Evolutionary conservation across 1,139 yeast genomes (phyloP), one percentile per base, ranked within the genome.

Genomic region (Candida sp.): DNA sequence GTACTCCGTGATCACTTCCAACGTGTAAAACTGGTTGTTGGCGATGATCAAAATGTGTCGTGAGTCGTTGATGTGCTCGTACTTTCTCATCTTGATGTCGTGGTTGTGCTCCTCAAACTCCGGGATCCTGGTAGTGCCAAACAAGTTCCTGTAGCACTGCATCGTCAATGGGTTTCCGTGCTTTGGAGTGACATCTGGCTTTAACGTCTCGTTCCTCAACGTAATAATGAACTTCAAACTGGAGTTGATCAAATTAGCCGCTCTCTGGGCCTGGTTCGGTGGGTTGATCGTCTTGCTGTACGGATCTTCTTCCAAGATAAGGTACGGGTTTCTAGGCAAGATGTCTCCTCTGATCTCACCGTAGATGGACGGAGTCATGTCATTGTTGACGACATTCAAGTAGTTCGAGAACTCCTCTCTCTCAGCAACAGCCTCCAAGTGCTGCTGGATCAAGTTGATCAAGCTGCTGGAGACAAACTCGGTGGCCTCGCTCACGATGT

Each of bases 271-370:
- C 68, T 88, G 94, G 52, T 80, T 74, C 5, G 90, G 88, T 32
- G 86, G 84, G 51, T 78, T 81, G 52, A 77, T 66, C n/a, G 81
- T 76, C 58, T 73, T 73, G 22, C 79, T 66, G 57, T 83, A 77
- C 0, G 93, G 92, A 58, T 88, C 96, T 61, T 87, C 88, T 57
- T 87, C 91, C 31, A 88, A 67, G 7, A 88, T 80, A 58, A 88
- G 74, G 59, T 86, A 88, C 0, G 96, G 96, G 61, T 88, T 88
- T 54, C 93, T 72, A 3, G 96, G 96, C 48, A 88, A 71, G 2
- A 88, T 84, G 58, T 85, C 88, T 9, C 86, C 86, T 48, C 83
- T 68, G 38, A 82, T 67, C 51, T 86, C 89, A 30, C 89, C 89
- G 56, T 86, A 84, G 46, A 86, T 82, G 11, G 85, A 86, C 0